Evolutionary conservation across 2,329 filamentous ascomycete genomes (phyloP).

Genomic region (Xylaria sp.): DNA sequence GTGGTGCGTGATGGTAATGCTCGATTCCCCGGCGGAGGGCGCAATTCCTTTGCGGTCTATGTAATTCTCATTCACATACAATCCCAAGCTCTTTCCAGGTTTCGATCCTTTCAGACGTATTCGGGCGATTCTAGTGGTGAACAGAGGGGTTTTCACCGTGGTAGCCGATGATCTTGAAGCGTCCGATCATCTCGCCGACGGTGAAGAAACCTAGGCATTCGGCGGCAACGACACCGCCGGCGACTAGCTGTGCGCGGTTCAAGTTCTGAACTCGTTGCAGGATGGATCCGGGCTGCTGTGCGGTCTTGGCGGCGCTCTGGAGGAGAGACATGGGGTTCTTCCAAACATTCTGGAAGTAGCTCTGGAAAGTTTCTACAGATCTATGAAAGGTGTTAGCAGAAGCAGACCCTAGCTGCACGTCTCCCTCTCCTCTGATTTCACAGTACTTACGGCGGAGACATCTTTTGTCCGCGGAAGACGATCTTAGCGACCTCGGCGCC

Average conservation of each 20-base stretch:
- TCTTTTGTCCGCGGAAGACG: conserved; percentile 87
- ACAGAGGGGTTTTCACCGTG: conserved; percentile 72
- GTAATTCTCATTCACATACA: conserved; percentile 39
- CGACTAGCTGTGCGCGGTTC: conserved; percentile 74
- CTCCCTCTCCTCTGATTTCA: background rate
- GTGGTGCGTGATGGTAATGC: conserved; percentile 22
- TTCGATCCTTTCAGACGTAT: conserved; percentile 34
- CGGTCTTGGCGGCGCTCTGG: conserved; percentile 60
- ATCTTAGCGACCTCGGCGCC: conserved; percentile 88
- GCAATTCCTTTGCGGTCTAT: conserved; percentile 36
- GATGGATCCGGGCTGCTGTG: conserved; percentile 56
- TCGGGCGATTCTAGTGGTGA: conserved; percentile 63
- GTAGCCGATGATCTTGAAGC: conserved; percentile 96
- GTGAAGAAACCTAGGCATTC: conserved; percentile 98
- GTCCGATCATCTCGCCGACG: conserved; percentile 94
- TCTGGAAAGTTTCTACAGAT: conserved; percentile 82
- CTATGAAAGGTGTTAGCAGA: conserved; percentile 58
- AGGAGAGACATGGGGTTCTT: conserved; percentile 75
- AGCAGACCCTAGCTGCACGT: background rate
- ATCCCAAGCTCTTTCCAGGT: conserved; percentile 37
- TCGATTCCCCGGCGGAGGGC: conserved; percentile 27
- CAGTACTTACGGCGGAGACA: conserved; percentile 90
- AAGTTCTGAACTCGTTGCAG: conserved; percentile 71
- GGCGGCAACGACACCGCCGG: conserved; percentile 81
- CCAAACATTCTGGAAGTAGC: conserved; percentile 81